Percentiles rank a stretch among this genome's conserved stretches.
phyloP scores from a whole-genome alignment of 2,329 filamentous ascomycete species.

The Curvularia hawaiiensis region DNA sequence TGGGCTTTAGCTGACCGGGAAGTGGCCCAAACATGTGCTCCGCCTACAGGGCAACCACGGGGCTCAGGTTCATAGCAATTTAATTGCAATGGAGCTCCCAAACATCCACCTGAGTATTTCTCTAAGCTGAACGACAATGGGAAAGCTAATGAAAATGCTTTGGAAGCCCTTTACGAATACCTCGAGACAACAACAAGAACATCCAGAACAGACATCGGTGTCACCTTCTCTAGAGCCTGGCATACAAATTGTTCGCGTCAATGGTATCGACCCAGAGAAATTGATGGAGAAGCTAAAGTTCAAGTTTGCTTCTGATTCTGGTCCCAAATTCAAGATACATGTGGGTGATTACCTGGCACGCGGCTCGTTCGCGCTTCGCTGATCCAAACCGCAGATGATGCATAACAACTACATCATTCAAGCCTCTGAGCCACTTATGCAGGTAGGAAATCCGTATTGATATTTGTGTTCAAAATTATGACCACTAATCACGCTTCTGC shows the following conservation, averaged over 20 bases:
- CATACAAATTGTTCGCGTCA: neutral
- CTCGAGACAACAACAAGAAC: neutral
- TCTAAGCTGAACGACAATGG: neutral
- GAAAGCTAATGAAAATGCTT: neutral
- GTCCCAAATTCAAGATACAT: slow-evolving; percentile 1
- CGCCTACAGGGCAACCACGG: neutral
- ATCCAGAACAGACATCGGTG: too few relatives aligned
- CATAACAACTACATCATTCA: slow-evolving; percentile 14
- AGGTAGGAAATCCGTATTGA: neutral
- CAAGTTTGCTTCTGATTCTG: neutral
- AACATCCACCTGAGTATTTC: neutral
- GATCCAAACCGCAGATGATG: slow-evolving; percentile 9
- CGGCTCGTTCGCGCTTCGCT: neutral
- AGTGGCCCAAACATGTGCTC: neutral
- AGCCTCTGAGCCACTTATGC: neutral
- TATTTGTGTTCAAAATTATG: neutral
- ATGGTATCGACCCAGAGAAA: slow-evolving; percentile 7
- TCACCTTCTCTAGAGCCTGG: neutral
- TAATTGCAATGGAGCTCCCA: neutral
- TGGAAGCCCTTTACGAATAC: neutral
- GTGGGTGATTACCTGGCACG: neutral
- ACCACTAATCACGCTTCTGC: neutral
- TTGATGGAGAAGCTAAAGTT: neutral
- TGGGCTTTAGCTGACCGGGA: neutral
- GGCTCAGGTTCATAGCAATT: neutral